Evolutionary conservation across 768 basidiomycete species (phyloP).

Genomic region (Sistotremastrum niveocremeum): DNA sequence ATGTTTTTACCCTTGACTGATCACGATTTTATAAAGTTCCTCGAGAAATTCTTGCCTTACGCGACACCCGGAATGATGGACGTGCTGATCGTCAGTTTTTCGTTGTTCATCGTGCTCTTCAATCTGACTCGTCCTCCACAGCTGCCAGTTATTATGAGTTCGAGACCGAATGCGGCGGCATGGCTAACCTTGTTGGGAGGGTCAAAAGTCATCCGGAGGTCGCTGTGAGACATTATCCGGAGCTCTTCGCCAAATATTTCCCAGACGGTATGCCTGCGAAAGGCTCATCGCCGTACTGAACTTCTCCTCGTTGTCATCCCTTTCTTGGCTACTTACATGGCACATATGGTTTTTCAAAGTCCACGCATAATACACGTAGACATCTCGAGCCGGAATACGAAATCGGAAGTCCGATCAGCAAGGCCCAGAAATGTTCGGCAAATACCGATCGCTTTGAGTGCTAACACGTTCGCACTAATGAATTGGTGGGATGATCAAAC

Average conservation of each 20-base stretch:
- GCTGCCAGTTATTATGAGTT: conserved; percentile 13
- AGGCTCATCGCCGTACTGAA: background rate
- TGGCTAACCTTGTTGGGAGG: conserved; percentile 9
- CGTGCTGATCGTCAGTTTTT: background rate
- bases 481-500: too few relatives aligned
- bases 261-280: conserved; percentile 7
- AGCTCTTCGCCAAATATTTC: conserved; percentile 12
- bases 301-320: too few relatives aligned
- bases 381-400: too few relatives aligned
- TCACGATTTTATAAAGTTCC: conserved; percentile 3
- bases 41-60: conserved; percentile 7
- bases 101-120: background rate
- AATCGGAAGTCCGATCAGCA: too few relatives aligned
- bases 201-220: conserved; percentile 16
- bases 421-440: too few relatives aligned
- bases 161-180: conserved; percentile 4
- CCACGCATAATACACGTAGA: too few relatives aligned
- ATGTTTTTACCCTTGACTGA: too few relatives aligned
- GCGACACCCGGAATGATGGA: conserved; percentile 3
- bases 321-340: too few relatives aligned
- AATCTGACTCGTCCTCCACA: background rate
- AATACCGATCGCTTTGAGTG: too few relatives aligned
- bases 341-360: too few relatives aligned
- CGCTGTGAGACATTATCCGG: conserved; percentile 12
- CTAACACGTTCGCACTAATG: too few relatives aligned